Base-by-base conservation (phyloP, 2,329 filamentous ascomycete species). In the Diaporthe amygdali region DNA sequence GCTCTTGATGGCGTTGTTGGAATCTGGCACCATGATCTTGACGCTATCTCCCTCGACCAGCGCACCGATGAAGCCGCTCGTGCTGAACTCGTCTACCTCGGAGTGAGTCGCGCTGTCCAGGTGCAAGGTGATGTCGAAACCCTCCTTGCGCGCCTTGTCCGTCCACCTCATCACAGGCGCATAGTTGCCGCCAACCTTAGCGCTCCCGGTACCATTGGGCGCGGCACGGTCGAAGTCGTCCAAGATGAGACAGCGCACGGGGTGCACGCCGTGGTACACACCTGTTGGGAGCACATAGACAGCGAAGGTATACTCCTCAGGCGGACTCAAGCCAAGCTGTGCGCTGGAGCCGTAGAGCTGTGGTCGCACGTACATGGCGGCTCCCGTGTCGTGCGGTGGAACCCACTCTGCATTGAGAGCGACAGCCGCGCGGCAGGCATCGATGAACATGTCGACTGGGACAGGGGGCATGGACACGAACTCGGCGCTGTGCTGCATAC, bases 121-220 rank as follows among this genome's bases (percentile, higher is more conserved):
- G 81, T 98, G 96, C 77, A 98, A 86, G 2, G 96, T 98, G 78
- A 98, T 98, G n/a, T 94, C 95, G 78, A 89, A 98, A 39, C 96
- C 96, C 72, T 94, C 89, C 22, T 86, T 84, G 71, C 92, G 86
- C 1, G 96, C 96, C 78, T 89, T 92, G 77, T 97, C 95, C 78
- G 94, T 97, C 88, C 94, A 95, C 69, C 93, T 88, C 77, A 98
- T 83, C 6, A 98, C 96, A 3, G 96, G 96, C 12, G 95, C 96
- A 79, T 98, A 98, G 84, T 98, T 98, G 17, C 96, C 96, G 32
- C 96, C 96, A 3, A 98, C 89, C 84, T 98, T 98, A n/a, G 94
- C 96, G 73, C 90, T 92, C 0, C 96, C 96, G 0, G 94, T 97
- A 0, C 96, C 96, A 77, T 95, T 90, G 1, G 96, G 96, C n/a